Evolutionary conservation across 1,284 basidiomycete genomes (phyloP), one percentile per base, ranked within the genome.

Genomic region (Neonothopanus nambi): DNA sequence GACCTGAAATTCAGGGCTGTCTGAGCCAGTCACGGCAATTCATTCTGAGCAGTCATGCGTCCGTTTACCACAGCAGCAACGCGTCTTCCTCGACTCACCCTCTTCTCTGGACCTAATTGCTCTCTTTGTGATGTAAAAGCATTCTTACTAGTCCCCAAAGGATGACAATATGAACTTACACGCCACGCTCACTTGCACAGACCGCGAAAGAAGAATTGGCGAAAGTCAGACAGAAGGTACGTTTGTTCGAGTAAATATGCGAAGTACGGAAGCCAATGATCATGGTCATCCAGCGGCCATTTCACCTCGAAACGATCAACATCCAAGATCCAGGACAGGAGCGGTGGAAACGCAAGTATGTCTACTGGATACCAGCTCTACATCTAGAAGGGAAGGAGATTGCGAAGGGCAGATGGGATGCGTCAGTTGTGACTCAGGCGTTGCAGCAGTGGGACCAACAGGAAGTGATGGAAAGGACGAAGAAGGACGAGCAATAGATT

Each of bases 321-420:
- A 91, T 92, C 59, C 87, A 89, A 64, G 86, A 84, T 53, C 70
- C 76, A 42, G 87, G 82, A 2, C 87, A 90, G 68, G 85, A 87
- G 69, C 74, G 66, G 71, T 91, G 89, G 89, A 88, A 84, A 74
- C 77, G 77, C 64, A 87, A 85, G 71, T 91, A 91, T 82, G 80
- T 87, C 39, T 89, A 89, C 69, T 91, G 89, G 87, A 92, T 92
- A 59, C 90, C 90, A 11, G 90, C 84, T 43, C 78, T 92, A 41
- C 89, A 91, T 66, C 73, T 91, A 64, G 87, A 92, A 62, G 87
- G 82, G 67, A 80, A 79, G 71, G 87, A 90, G 70, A 80, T 91
- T 53, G 86, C 83, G 59, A 91, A 89, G 72, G 89, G 90, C 38
- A 80, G 86, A 60, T 91, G 89, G 89, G 84, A 86, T 70, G 83